Evolutionary conservation across 208 protist species (phyloP).

Genomic region (Leptomonas seymouri): DNA sequence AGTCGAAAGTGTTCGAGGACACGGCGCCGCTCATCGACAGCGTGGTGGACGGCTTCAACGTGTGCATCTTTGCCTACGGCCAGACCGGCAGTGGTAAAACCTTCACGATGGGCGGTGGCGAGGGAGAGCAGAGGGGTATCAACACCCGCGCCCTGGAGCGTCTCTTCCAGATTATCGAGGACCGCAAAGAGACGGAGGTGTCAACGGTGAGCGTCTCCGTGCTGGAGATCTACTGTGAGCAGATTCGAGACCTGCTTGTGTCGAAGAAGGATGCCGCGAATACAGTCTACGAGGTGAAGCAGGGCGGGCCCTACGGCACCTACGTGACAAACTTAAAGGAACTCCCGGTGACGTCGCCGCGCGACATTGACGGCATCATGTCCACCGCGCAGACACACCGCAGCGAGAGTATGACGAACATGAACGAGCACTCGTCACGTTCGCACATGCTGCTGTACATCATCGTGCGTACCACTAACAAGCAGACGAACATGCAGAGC

Average conservation of each 20-base stretch:
- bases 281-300: constrained; percentile 84
- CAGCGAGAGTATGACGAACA: constrained; percentile 89
- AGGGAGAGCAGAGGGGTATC: constrained; percentile 82
- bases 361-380: constrained; percentile 88
- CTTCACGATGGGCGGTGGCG: constrained; percentile 88
- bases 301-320: constrained; percentile 86
- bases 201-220: constrained; percentile 85
- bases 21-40: constrained; percentile 93
- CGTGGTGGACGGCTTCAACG: constrained; percentile 94
- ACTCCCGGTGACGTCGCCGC: constrained; percentile 57
- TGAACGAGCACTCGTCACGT: constrained; percentile 94
- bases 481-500: constrained; percentile 86
- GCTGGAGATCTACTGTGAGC: constrained; percentile 93
- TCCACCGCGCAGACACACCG: constrained; percentile 66
- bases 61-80: constrained; percentile 95
- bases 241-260: constrained; percentile 88
- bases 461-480: constrained; percentile 87
- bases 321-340: constrained; percentile 92
- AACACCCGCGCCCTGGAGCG: constrained; percentile 89
- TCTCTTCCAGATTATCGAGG: constrained; percentile 89
- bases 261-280: constrained; percentile 57
- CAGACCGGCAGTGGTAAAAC: constrained; percentile 94
- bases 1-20: constrained; percentile 92
- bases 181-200: constrained; percentile 85
- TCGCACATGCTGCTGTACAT: constrained; percentile 96